Evolutionary conservation across 2,329 filamentous ascomycete species (phyloP).

Genomic region (Xylariaceae sp.): DNA sequence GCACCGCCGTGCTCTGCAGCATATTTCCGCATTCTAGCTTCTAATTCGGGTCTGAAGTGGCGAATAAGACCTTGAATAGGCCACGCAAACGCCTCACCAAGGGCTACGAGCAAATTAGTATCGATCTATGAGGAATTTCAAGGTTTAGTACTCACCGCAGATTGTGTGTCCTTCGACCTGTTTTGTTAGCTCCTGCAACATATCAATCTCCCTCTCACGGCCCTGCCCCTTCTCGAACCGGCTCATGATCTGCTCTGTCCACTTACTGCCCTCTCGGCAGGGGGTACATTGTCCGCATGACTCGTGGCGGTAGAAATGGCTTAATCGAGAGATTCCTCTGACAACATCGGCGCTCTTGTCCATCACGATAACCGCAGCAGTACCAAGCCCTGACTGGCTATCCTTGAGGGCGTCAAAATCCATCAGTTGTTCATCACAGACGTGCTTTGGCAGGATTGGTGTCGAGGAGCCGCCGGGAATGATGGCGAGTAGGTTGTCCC

Average conservation of each 20-base stretch:
- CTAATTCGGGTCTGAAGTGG: conserved; percentile 95
- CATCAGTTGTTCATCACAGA: conserved; percentile 97
- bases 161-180: conserved; percentile 99
- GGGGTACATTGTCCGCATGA: conserved; percentile 98
- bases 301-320: conserved; percentile 98
- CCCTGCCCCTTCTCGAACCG: conserved; percentile 92
- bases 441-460: conserved; percentile 84
- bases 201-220: conserved; percentile 92
- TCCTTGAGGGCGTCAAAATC: conserved; percentile 99
- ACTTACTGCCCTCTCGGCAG: conserved; percentile 98
- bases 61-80: conserved; percentile 97
- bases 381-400: conserved; percentile 94
- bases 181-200: conserved; percentile 99
- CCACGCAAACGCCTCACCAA: conserved; percentile 98
- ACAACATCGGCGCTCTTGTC: conserved; percentile 97
- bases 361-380: conserved; percentile 98
- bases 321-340: conserved; percentile 87
- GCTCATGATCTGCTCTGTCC: conserved; percentile 99
- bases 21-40: conserved; percentile 85
- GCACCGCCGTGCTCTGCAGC: conserved; percentile 69
- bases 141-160: conserved; percentile 66
- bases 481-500: conserved; percentile 95
- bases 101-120: conserved; percentile 54
- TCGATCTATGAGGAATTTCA: conserved; percentile 1
- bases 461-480: conserved; percentile 98